A percentile compares a stretch with the other conserved stretches of the same genome.
Conservation (phyloP, 2,329 filamentous ascomycete genomes). For the Cercospora sp. region DNA sequence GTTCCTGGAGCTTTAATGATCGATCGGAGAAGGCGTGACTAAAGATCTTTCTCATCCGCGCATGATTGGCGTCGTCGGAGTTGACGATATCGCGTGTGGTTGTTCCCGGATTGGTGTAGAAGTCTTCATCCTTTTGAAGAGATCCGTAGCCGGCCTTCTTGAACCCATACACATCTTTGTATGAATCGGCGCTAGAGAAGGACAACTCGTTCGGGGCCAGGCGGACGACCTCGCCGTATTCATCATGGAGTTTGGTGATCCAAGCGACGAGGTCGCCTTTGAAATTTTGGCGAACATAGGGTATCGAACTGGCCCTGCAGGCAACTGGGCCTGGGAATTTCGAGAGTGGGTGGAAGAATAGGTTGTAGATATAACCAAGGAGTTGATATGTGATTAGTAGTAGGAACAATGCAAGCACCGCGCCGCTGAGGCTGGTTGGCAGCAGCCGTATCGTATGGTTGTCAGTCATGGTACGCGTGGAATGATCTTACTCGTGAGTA, state of each 20-base stretch:
- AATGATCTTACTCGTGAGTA: background rate
- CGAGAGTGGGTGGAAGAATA: slow-evolving; percentile 10
- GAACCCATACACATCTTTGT: slow-evolving; percentile 47
- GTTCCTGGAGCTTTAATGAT: slow-evolving; percentile 44
- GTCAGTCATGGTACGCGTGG: background rate
- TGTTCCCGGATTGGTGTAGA: slow-evolving; percentile 31
- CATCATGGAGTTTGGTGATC: slow-evolving; percentile 19
- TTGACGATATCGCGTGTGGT: slow-evolving; percentile 3
- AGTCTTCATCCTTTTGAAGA: slow-evolving; percentile 20
- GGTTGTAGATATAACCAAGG: slow-evolving; percentile 8
- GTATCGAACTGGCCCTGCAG: slow-evolving; percentile 9
- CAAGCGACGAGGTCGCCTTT: slow-evolving; percentile 4
- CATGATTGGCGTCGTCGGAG: slow-evolving; percentile 41
- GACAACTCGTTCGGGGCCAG: slow-evolving; percentile 50
- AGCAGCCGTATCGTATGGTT: background rate
- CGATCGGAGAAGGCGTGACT: slow-evolving; percentile 46
- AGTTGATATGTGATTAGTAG: background rate
- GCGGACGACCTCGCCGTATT: slow-evolving; percentile 51
- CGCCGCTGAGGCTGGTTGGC: background rate
- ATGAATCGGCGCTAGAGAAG: slow-evolving; percentile 44
- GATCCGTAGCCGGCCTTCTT: slow-evolving; percentile 24
- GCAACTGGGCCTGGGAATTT: slow-evolving; percentile 12
- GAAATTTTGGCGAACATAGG: slow-evolving; percentile 1
- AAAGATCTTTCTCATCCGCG: slow-evolving; percentile 42
- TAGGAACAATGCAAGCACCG: background rate